These are phyloP conservation scores for Neofusicoccum laricinum DNA, from an alignment of 2,329 filamentous ascomycete genomes.

Conservation along the genomic window DNA sequence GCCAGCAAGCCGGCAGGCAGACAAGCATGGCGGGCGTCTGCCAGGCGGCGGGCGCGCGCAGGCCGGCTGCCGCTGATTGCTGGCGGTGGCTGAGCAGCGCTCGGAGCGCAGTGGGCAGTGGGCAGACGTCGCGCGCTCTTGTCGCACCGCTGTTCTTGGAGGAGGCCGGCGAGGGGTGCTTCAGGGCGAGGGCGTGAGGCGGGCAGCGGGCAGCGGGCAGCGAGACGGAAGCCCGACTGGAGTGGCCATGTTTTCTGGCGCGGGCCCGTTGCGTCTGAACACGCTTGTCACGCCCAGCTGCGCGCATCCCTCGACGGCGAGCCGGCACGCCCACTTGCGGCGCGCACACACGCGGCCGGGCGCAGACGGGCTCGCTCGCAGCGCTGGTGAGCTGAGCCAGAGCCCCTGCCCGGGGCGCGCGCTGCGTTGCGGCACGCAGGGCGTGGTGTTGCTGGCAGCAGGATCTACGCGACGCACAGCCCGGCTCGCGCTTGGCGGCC, in stretches of 20 bases:
- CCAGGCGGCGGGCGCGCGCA: not conserved
- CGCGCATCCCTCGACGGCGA: not conserved
- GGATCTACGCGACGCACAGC: conserved; percentile 14
- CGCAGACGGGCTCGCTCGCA: not conserved
- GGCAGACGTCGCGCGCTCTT: conserved; percentile 8
- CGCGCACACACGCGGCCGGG: not conserved
- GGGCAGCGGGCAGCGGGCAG: not conserved
- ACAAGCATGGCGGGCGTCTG: not conserved
- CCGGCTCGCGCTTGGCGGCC: conserved; percentile 14
- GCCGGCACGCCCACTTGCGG: not conserved
- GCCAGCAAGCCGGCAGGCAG: not conserved
- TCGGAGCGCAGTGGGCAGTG: conserved; percentile 7
- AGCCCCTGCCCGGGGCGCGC: not conserved
- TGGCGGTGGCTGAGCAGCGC: conserved; percentile 13
- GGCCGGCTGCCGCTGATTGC: conserved; percentile 11
- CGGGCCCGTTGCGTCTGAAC: not conserved
- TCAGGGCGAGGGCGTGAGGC: not conserved
- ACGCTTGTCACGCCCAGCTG: not conserved
- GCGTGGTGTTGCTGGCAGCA: conserved; percentile 12
- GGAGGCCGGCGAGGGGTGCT: not conserved
- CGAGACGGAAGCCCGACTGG: not conserved
- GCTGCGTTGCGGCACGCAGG: conserved; percentile 1
- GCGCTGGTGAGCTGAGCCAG: too few species aligned
- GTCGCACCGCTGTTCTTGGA: not conserved
- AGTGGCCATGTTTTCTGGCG: conserved; percentile 2